A percentile compares a stretch with the other conserved stretches of the same genome.
Conservation (phyloP, 2,329 filamentous ascomycete species). For the Paracamarosporium sp. region DNA sequence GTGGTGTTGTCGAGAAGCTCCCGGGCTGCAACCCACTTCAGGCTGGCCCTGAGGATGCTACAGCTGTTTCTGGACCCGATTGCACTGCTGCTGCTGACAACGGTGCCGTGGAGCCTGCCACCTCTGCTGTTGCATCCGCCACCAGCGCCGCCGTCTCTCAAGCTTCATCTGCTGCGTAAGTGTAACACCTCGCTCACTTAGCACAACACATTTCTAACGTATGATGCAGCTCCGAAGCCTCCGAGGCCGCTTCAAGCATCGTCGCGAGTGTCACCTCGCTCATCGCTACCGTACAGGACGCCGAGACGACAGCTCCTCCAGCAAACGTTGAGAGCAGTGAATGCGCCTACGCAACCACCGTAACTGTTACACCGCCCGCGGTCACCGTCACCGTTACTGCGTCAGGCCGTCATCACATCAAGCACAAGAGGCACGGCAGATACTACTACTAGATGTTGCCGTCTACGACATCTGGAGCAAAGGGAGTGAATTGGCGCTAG, state of each 20-base stretch:
- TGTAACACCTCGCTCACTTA: conserved; percentile 1
- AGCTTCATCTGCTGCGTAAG: conserved; percentile 15
- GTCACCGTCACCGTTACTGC: conserved; percentile 37
- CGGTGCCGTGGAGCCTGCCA: conserved; percentile 12
- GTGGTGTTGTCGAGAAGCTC: conserved; percentile 33
- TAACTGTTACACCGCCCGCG: conserved; percentile 26
- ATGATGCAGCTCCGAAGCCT: not conserved
- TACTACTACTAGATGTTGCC: not conserved
- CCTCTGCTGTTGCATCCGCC: conserved; percentile 8
- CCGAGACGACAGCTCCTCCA: conserved; percentile 5
- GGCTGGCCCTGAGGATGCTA: conserved; percentile 41
- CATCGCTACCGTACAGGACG: not conserved
- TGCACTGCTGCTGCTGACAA: conserved; percentile 29
- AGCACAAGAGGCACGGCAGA: conserved; percentile 20
- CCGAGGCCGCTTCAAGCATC: conserved; percentile 3
- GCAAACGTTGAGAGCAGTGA: conserved; percentile 14
- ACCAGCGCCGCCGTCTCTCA: conserved; percentile 6
- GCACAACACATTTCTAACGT: not conserved
- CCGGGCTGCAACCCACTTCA: conserved; percentile 50
- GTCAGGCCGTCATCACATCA: conserved; percentile 2
- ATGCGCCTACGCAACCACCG: conserved; percentile 27
- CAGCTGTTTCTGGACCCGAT: conserved; percentile 29
- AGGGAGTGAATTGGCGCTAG: too few relatives aligned
- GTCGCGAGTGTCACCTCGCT: not conserved
- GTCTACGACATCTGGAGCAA: not conserved